phyloP scores from a whole-genome alignment of 768 basidiomycete species.

The Baorangia bicolor region DNA sequence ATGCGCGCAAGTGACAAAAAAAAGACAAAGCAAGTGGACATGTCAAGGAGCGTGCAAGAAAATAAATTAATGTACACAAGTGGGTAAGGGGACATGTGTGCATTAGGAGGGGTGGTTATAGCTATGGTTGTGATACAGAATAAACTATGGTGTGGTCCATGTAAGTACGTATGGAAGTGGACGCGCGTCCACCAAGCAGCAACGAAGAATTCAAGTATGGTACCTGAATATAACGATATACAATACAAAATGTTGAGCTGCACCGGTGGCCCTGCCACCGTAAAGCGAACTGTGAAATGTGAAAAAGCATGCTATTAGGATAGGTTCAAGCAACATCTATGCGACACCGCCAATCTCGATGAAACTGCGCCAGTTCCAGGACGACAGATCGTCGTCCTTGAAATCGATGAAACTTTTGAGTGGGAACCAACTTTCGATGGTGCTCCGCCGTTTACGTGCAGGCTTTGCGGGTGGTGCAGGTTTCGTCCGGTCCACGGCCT shows the following conservation, averaged over 20 bases:
- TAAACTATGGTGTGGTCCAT: constrained; percentile 15
- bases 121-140: constrained; percentile 7
- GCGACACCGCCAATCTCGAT: constrained; percentile 50
- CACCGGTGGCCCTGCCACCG: constrained; percentile 6
- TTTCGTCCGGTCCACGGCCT: constrained; percentile 9
- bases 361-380: constrained; percentile 62
- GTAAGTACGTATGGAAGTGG: constrained; percentile 22
- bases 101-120: constrained; percentile 4
- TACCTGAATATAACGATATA: constrained; percentile 9
- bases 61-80: background rate
- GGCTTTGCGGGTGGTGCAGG: constrained; percentile 6
- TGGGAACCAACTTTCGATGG: constrained; percentile 52
- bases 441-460: constrained; percentile 38
- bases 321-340: background rate
- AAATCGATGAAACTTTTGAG: constrained; percentile 67
- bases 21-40: no score
- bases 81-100: background rate
- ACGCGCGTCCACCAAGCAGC: constrained; percentile 5
- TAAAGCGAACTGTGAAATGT: background rate
- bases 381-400: constrained; percentile 44
- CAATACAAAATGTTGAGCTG: background rate
- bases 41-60: constrained; percentile 10
- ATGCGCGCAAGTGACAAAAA: background rate
- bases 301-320: background rate
- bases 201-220: constrained; percentile 7